Evolutionary conservation across 1,284 basidiomycete genomes (phyloP), one percentile per base, ranked within the genome.

Genomic region (Irpex sp.): DNA sequence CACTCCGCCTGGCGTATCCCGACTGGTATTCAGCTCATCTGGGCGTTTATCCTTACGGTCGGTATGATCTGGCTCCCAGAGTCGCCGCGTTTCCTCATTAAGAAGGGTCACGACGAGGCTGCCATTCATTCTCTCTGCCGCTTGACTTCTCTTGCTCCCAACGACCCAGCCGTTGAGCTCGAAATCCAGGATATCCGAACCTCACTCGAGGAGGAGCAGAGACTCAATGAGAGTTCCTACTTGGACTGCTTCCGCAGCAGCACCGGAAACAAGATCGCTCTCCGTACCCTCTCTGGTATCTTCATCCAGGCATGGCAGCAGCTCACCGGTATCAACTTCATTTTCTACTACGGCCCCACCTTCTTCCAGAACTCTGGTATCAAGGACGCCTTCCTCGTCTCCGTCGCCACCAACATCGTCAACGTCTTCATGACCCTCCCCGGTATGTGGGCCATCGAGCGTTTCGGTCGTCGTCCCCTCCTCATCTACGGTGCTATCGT

Each of bases 251-350:
- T 93, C 85, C 79, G 72, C 65, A 74, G 76, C 66, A 79, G 78
- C 66, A 78, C 40, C 15, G 40, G 87, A 68, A 89, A 88, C 72
- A 74, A 75, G 69, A 76, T 77, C 72, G 79, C 84, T 64, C 82
- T 90, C 72, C 89, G 93, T 64, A 92, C 92, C 44, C 77, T 92
- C 69, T 88, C 91, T 34, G 94, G 93, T 67, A 89, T 90, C 71
- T 83, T 84, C 74, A 81, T 92, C 71, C 91, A 92, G 76, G 87
- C 82, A 63, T 87, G 83, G 85, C 92, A 93, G 77, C 92, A 95
- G 78, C 85, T 92, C 72, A 92, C 91, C 48, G 92, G 90, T 73
- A 83, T 93, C 83, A 94, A 94, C 84, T 93, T 94, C 78, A 92
- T 94, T 79, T 92, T 92, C 82, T 88, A 87, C 75, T 77, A 85